A percentile compares a stretch with the other conserved stretches of the same genome.
These are phyloP conservation scores for Termitomyces titanicus DNA, from an alignment of 768 basidiomycete species.

Conservation along the genomic window DNA sequence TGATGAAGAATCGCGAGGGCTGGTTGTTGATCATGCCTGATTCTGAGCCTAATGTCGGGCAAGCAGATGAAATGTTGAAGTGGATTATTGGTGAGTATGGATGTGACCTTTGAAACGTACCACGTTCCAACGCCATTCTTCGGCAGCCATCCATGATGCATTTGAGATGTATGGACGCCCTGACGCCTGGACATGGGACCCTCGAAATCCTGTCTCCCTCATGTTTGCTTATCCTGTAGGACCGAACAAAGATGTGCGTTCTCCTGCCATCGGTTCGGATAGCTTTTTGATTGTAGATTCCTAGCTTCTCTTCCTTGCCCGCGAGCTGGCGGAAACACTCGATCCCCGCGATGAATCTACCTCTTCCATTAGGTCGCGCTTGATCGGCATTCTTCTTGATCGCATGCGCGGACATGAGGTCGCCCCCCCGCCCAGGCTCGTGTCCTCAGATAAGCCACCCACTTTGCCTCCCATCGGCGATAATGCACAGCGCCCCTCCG, in stretches of 20 bases:
- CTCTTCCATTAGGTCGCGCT: slow-evolving; percentile 57
- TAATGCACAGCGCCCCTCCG: slow-evolving; percentile 10
- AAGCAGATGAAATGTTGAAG: slow-evolving; percentile 81
- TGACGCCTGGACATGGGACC: slow-evolving; percentile 84
- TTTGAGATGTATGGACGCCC: slow-evolving; percentile 91
- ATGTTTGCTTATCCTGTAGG: slow-evolving; percentile 97
- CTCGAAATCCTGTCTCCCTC: slow-evolving; percentile 72
- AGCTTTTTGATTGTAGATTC: slow-evolving; percentile 9
- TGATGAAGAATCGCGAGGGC: slow-evolving; percentile 69
- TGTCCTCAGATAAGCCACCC: slow-evolving; percentile 26
- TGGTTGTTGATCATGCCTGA: slow-evolving; percentile 94
- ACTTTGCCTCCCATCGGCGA: slow-evolving; percentile 31
- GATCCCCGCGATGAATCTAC: slow-evolving; percentile 80
- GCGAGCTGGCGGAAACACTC: slow-evolving; percentile 74
- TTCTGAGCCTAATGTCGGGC: slow-evolving; percentile 54
- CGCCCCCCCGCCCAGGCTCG: slow-evolving; percentile 8
- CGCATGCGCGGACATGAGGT: slow-evolving; percentile 49
- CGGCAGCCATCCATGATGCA: slow-evolving; percentile 74
- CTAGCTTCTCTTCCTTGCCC: slow-evolving; percentile 83
- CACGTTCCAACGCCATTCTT: slow-evolving; percentile 1
- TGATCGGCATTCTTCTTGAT: slow-evolving; percentile 59
- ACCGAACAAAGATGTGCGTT: slow-evolving; percentile 72
- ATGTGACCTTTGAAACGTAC: slow-evolving; percentile 4
- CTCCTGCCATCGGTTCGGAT: not conserved
- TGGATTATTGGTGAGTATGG: slow-evolving; percentile 79